Evolutionary conservation across 176 grass and related monocot species (phyloP).

Genomic region (Luzula sylvatica): DNA sequence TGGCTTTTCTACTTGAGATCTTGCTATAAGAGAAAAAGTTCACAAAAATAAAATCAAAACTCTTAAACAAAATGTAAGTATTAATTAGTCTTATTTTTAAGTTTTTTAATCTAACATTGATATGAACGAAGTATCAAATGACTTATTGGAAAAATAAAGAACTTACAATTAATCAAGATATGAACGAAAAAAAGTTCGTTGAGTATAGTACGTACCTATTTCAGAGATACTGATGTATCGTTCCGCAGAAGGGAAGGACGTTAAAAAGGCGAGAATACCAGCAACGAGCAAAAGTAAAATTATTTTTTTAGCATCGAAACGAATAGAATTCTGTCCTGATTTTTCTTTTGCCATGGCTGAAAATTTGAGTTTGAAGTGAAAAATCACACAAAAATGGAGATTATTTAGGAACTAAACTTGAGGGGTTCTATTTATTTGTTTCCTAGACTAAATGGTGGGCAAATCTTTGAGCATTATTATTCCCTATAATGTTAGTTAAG

Average conservation of each 20-base stretch:
- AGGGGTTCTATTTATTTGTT: too few relatives aligned
- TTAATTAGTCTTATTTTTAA: too few relatives aligned
- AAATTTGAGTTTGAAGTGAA: neutral
- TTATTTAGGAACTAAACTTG: too few relatives aligned
- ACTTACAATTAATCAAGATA: neutral
- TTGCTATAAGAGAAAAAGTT: too few relatives aligned
- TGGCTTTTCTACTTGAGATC: too few relatives aligned
- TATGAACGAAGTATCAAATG: too few relatives aligned
- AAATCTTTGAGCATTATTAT: too few relatives aligned
- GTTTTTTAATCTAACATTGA: too few relatives aligned
- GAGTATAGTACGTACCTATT: neutral
- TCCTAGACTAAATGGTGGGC: too few relatives aligned
- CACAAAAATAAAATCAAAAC: too few relatives aligned
- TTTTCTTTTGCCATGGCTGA: neutral
- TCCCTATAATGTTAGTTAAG: too few relatives aligned
- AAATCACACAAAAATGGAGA: neutral
- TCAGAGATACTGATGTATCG: neutral
- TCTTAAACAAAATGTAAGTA: too few relatives aligned
- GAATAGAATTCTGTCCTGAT: neutral
- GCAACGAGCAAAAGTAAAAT: neutral
- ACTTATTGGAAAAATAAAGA: neutral
- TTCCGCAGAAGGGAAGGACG: neutral
- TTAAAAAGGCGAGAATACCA: conserved; percentile 1
- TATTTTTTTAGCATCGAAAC: neutral
- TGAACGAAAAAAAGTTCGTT: neutral